A percentile compares a stretch with the other conserved stretches of the same genome.
Conservation (phyloP, 345 rosid genomes). For the Linum lewisii region DNA sequence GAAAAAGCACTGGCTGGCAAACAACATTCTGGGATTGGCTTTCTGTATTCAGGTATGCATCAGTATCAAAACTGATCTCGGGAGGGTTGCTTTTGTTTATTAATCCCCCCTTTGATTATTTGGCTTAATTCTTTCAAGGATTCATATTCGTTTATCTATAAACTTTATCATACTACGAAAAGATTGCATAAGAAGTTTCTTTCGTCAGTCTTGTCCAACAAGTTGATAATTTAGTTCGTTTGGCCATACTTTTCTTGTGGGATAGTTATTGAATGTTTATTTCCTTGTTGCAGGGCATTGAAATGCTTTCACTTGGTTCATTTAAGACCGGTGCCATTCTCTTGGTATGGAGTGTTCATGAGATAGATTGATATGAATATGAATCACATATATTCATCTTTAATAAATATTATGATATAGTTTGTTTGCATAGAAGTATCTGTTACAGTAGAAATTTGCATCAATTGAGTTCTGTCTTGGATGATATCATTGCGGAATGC, state of each 20-base stretch:
- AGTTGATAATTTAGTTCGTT: neutral
- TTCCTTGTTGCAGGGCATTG: conserved; percentile 66
- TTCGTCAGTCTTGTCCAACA: neutral
- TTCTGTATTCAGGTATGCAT: conserved; percentile 92
- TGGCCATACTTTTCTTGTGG: neutral
- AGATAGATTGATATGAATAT: neutral
- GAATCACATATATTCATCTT: neutral
- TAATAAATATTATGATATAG: neutral
- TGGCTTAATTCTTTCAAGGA: neutral
- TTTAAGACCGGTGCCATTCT: conserved; percentile 97
- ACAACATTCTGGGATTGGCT: conserved; percentile 85
- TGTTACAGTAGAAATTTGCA: neutral
- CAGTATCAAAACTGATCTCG: neutral
- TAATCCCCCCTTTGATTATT: too few relatives aligned
- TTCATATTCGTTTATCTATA: neutral
- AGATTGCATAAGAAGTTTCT: neutral
- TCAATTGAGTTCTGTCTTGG: neutral
- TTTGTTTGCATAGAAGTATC: neutral
- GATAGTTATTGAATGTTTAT: neutral
- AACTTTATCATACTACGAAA: neutral
- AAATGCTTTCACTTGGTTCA: conserved; percentile 98
- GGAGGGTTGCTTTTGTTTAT: conserved; percentile 3
- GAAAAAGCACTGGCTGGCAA: conserved; percentile 97
- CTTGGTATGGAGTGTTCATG: conserved; percentile 43
- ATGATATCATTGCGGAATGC: neutral